These are phyloP conservation scores for Neurospora discreta DNA, from an alignment of 495 filamentous ascomycete species.

Conservation along the genomic window DNA sequence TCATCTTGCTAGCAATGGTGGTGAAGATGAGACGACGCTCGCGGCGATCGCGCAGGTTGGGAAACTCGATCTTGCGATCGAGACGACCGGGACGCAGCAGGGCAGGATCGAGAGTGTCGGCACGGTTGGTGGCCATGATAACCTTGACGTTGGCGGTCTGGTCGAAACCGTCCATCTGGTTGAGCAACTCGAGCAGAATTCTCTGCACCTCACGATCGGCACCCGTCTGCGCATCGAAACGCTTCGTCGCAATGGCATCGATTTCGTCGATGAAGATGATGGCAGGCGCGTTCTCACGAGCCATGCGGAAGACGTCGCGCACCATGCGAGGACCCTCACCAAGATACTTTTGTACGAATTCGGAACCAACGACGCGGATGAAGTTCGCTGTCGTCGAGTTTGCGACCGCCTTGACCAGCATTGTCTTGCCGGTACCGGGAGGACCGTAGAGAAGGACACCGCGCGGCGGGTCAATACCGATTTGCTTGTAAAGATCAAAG, in stretches of 20 bases:
- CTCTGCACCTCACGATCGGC: constrained; percentile 97
- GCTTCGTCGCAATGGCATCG: constrained; percentile 96
- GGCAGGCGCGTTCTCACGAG: constrained; percentile 90
- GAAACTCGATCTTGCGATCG: constrained; percentile 98
- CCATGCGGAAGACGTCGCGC: constrained; percentile 98
- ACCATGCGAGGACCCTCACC: constrained; percentile 98
- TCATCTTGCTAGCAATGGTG: constrained; percentile 95
- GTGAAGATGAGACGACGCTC: constrained; percentile 93
- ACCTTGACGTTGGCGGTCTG: constrained; percentile 98
- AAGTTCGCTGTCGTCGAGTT: constrained; percentile 98
- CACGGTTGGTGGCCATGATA: constrained; percentile 98
- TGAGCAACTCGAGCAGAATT: constrained; percentile 90
- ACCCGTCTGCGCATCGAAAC: constrained; percentile 95
- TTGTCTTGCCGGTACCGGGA: constrained; percentile 95
- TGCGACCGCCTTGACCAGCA: constrained; percentile 96
- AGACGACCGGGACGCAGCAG: constrained; percentile 88
- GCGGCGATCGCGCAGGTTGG: constrained; percentile 75
- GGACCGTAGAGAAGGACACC: constrained; percentile 94
- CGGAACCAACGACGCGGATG: constrained; percentile 94
- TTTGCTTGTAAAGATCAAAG: constrained; percentile 97
- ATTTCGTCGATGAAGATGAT: constrained; percentile 99
- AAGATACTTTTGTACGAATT: constrained; percentile 98
- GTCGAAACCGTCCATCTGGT: constrained; percentile 99
- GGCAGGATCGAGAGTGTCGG: constrained; percentile 91
- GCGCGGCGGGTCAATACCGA: constrained; percentile 93